A percentile compares a stretch with the other conserved stretches of the same genome.
phyloP scores from a whole-genome alignment of 2,329 filamentous ascomycete genomes.

The Ophiostoma sp. region DNA sequence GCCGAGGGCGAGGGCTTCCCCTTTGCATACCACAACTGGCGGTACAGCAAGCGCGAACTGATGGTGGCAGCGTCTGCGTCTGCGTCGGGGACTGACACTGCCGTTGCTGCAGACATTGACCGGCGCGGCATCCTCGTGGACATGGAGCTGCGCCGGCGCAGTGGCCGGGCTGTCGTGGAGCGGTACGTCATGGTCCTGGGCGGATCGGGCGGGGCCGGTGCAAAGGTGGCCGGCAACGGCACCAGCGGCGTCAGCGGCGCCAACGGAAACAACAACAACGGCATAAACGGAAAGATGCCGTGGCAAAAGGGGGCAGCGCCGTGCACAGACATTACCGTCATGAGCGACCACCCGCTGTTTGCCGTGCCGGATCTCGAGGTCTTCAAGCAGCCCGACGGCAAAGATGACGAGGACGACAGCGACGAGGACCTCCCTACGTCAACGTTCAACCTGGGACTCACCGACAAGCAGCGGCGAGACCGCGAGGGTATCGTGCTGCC shows the following conservation, averaged over 20 bases:
- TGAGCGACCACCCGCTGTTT: conserved; percentile 74
- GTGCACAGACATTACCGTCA: conserved; percentile 46
- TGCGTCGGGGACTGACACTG: background rate
- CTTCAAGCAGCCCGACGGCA: conserved; percentile 35
- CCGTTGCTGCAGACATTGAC: conserved; percentile 8
- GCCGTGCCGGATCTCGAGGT: conserved; percentile 39
- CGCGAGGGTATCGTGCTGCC: conserved; percentile 86
- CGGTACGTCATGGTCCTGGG: conserved; percentile 48
- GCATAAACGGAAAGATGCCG: background rate
- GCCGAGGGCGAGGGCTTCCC: conserved; percentile 75
- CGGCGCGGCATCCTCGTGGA: conserved; percentile 63
- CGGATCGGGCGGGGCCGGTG: background rate
- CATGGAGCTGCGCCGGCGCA: conserved; percentile 81
- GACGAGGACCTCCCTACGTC: conserved; percentile 52
- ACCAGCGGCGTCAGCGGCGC: background rate
- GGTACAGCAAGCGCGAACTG: conserved; percentile 19
- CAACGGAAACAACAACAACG: background rate
- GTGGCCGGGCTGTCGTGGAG: conserved; percentile 71
- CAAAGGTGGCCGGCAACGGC: background rate
- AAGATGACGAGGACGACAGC: conserved; percentile 33
- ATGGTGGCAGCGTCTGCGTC: conserved; percentile 30
- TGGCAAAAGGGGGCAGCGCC: conserved; percentile 21
- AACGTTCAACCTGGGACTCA: conserved; percentile 81
- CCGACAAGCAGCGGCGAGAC: conserved; percentile 82
- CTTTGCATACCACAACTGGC: conserved; percentile 54